Base-by-base conservation (phyloP, 306 rosid genomes). In the Sphenostylis stenocarpa region DNA sequence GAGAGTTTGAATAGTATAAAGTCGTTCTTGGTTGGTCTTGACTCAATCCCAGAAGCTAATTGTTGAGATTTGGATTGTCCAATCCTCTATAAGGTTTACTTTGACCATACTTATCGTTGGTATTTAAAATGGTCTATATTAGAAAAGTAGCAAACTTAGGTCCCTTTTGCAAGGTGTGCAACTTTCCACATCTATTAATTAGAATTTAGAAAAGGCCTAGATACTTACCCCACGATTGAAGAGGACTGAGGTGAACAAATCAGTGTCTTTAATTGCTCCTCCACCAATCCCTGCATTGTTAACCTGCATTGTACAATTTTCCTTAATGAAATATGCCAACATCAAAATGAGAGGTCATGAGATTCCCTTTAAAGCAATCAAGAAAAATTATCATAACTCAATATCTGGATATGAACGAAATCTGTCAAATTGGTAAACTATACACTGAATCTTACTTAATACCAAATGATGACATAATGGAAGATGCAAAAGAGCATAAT, bases 221-320 rank as follows among this genome's bases (percentile, higher is more conserved):
- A 36, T 38, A 38, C 82, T 78, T 26, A 76, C 71, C 38, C 58
- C 57, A 1, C 66, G n/a, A 4, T 26, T 57, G 10, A 10, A 0
- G 19, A 73, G 3, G 33, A 52, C 29, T 69, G 8, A 4, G 58
- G 38, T 0, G 31, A 14, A 0, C 20, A 75, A 26, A 69, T 72
- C 63, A 15, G 0, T 9, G 16, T 74, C 83, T 1, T 75, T 45
- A 11, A 64, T 0, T 36, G 63, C 64, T 15, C 0, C 3, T 66
- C 89, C 93, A 28, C 3, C 1, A 39, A 83, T n/a, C 24, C 88
- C 88, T 55, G 93, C 90, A 82, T 86, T 86, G 81, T 89, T 82
- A 58, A 87, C 82, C 89, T 85, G 72, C 56, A 44, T 4, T 7
- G 13, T 3, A 24, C 33, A 45, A 44, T n/a, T 20, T 20, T 48